phyloP scores from a whole-genome alignment of 2,329 filamentous ascomycete species.

The Exserohilum turcica region DNA sequence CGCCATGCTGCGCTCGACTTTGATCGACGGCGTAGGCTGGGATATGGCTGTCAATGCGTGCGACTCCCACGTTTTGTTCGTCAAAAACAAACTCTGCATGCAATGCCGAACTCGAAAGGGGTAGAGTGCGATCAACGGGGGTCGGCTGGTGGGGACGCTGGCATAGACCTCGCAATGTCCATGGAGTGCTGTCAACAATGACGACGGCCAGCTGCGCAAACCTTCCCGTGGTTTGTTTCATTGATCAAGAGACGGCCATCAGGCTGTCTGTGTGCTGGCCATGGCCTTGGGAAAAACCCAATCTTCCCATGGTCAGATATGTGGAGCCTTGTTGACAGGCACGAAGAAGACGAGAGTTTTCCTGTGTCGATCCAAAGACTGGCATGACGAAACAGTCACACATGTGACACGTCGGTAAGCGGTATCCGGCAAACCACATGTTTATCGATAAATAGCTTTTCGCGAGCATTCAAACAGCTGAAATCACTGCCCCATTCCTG shows the following conservation, averaged over 20 bases:
- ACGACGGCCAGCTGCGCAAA: background rate
- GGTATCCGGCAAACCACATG: background rate
- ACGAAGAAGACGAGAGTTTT: background rate
- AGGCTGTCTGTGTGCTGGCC: background rate
- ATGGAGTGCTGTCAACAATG: background rate
- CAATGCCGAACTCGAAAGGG: background rate
- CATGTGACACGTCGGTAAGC: background rate
- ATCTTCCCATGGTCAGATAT: background rate
- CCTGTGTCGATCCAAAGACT: background rate
- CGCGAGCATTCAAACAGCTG: background rate
- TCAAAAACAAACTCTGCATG: background rate
- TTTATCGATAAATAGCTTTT: background rate
- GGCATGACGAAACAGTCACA: background rate
- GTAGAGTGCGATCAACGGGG: background rate
- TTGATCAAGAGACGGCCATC: background rate
- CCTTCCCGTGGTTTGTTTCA: background rate
- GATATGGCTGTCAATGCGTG: background rate
- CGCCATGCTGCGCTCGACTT: background rate
- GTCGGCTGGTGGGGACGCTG: background rate
- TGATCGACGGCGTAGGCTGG: conserved; percentile 3
- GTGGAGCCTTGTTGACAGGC: background rate
- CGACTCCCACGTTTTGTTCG: background rate
- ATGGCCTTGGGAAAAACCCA: background rate
- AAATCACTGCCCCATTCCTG: conserved; percentile 1
- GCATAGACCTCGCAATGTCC: background rate